Evolutionary conservation across 192 early-diverging fungal species (phyloP), one percentile per base, ranked within the genome.

Genomic region (Geranomyces michiganensis): DNA sequence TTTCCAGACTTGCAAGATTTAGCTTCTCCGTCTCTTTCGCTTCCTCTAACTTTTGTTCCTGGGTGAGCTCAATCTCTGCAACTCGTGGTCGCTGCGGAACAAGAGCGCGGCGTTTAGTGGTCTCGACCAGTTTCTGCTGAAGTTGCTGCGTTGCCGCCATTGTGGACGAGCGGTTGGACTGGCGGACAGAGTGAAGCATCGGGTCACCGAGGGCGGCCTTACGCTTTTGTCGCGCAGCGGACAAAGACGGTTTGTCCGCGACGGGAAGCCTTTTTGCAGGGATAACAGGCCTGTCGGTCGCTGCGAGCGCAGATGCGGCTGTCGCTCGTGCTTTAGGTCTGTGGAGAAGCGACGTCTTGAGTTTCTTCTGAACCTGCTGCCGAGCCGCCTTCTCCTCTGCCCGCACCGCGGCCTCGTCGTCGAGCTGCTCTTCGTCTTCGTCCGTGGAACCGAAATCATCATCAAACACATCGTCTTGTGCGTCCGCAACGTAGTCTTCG

Each of bases 381-480:
- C 51, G 51, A 12, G 48, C 62, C 27, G 48, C 58, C 19, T 46
- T 29, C 63, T 76, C 71, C 46, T 72, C 75, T 3, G 45, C 70
- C 33, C n/a, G 68, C 19, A 72, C 59, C 24, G 68, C 13, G 15
- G 47, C 76, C 41, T 73, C 76, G 14, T 68, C 76, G 24, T 74
- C 64, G 10, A 33, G 30, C 32, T 26, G 32, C 14, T 68, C 70
- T 21, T 69, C 68, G 12, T 72, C 76, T 26, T 77, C 76, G 46
- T 77, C 76, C 1, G 76, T 68, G 29, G 30, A 49, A 17, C 60
- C 76, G 46, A 77, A 77, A 62, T 77, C 76, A 7, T 47, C 61
- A 26, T 77, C 76, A 58, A 74, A 55, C n/a, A 74, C 65, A 69
- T 77, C 76, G 46, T 77, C 55, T 56, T 77, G 31, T 9, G 60